phyloP scores from a whole-genome alignment of 306 rosid genomes.

The Vachellia collinsii region DNA sequence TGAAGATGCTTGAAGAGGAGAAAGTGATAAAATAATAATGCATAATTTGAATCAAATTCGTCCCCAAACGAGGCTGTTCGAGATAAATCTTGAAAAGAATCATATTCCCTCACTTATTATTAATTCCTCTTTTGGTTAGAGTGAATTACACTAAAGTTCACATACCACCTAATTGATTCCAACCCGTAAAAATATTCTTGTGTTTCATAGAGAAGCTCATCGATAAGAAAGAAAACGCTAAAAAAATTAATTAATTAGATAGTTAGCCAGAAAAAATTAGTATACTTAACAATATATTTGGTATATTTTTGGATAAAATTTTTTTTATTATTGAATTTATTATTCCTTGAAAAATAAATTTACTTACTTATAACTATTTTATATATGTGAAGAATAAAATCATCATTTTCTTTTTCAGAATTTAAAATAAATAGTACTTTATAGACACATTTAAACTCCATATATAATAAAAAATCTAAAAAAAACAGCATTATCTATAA shows the following conservation, averaged over 20 bases:
- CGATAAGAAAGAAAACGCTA: not conserved
- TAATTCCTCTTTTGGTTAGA: not conserved
- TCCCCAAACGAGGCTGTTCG: not conserved
- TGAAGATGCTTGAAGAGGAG: not conserved
- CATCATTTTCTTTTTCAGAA: not conserved
- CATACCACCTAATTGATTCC: not conserved
- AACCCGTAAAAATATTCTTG: not conserved
- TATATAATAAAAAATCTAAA: not conserved
- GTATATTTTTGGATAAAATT: not conserved
- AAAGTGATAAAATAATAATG: not conserved
- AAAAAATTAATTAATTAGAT: not conserved
- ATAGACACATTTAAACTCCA: not conserved
- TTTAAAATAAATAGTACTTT: not conserved
- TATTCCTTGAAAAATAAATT: not conserved
- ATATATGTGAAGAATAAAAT: not conserved
- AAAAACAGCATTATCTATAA: not conserved
- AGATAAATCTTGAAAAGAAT: not conserved
- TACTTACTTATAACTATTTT: not conserved
- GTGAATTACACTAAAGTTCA: not conserved
- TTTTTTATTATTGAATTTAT: not conserved
- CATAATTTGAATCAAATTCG: not conserved
- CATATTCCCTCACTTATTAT: not conserved
- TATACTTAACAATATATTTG: not conserved
- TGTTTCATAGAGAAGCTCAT: not conserved
- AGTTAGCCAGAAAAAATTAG: not conserved